Evolutionary conservation across 306 rosid genomes (phyloP).

Genomic region (Vicia sativa): DNA sequence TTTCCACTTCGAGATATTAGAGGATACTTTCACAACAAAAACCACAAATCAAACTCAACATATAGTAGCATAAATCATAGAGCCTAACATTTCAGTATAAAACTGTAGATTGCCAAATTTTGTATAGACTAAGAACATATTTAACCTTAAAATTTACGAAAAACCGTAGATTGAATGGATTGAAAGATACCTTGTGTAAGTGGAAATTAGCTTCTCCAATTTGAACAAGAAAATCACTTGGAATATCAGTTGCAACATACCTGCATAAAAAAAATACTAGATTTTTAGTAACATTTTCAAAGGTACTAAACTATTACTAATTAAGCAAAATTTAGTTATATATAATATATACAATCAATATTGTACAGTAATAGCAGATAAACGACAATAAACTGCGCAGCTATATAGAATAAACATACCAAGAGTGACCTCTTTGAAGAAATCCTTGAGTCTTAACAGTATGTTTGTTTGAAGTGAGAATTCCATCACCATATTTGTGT

Average conservation of each 20-base stretch:
- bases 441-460: slow-evolving; percentile 86
- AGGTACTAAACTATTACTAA: background rate
- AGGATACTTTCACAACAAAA: slow-evolving; percentile 64
- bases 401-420: slow-evolving; percentile 52
- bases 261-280: slow-evolving; percentile 39
- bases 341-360: no score
- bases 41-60: slow-evolving; percentile 27
- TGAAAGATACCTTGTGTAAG: slow-evolving; percentile 73
- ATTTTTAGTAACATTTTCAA: background rate
- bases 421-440: slow-evolving; percentile 78
- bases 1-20: slow-evolving; percentile 92
- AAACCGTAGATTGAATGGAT: background rate
- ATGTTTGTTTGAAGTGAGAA: slow-evolving; percentile 64
- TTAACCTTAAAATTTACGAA: background rate
- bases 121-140: background rate
- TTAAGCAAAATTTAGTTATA: background rate
- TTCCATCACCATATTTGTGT: slow-evolving; percentile 68
- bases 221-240: slow-evolving; percentile 82
- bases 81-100: slow-evolving; percentile 7
- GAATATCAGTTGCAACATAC: slow-evolving; percentile 91
- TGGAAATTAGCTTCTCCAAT: slow-evolving; percentile 73
- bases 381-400: no score
- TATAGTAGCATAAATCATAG: background rate
- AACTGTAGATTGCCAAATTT: background rate
- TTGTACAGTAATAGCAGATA: no score